Evolutionary conservation across 257 asterid genomes (phyloP).

Genomic region (Rehmannia glutinosa): DNA sequence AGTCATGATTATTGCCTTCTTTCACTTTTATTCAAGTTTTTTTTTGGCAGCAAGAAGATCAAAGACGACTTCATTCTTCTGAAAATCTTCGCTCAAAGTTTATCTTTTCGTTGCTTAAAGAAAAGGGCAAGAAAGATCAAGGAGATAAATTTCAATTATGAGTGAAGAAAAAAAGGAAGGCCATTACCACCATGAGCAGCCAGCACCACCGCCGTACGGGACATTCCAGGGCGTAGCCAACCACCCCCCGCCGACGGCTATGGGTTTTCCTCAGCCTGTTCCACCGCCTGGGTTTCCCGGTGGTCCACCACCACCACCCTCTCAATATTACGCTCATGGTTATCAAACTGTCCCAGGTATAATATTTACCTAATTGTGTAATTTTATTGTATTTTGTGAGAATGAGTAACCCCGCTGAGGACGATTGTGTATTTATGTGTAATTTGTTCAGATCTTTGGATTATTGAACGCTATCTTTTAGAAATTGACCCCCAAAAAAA

Average conservation of each 20-base stretch:
- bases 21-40: neutral
- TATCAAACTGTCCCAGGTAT: constrained; percentile 87
- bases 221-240: constrained; percentile 81
- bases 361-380: neutral
- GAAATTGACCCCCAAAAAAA: neutral
- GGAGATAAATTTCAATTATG: constrained; percentile 28
- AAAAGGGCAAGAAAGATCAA: neutral
- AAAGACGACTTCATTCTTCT: neutral
- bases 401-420: neutral
- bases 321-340: constrained; percentile 61
- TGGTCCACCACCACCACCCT: constrained; percentile 36
- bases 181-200: constrained; percentile 30
- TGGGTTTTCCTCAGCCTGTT: constrained; percentile 83
- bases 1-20: too few species aligned
- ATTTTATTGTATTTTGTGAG: neutral
- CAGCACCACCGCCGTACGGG: constrained; percentile 63
- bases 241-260: constrained; percentile 62
- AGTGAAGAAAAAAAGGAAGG: constrained; percentile 44
- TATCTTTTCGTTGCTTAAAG: neutral
- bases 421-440: constrained; percentile 7
- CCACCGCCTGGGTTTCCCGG: constrained; percentile 77
- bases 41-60: neutral
- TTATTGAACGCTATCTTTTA: constrained; percentile 5
- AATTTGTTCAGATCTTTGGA: constrained; percentile 14
- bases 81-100: neutral